Base-by-base conservation (phyloP, 108 stramenopile genomes). In the Thalassiosira profunda region DNA sequence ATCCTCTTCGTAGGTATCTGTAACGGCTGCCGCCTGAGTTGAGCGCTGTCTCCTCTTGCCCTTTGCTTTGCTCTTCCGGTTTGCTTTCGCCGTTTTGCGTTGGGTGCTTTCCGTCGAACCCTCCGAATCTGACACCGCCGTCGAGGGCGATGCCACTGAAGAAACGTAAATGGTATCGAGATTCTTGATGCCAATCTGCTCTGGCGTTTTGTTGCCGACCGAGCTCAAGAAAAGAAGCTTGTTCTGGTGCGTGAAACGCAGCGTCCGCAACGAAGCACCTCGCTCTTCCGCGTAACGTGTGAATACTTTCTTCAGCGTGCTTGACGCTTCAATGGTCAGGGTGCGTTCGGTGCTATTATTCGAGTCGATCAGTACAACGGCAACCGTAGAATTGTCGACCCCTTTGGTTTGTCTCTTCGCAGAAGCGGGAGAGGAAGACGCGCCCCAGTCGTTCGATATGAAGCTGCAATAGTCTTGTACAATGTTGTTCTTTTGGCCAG, bases 371-470 rank as follows among this genome's bases (percentile, higher is more conserved):
- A 53, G 23, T 15, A 44, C 45, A 44, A 60, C 45, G 26, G 28
- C 41, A 3, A 60, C 6, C 17, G 30, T 37, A 15, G 59, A 33
- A 43, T 44, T 43, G 6, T 40, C 35, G n/a, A n/a, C n/a, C n/a
- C n/a, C n/a, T n/a, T n/a, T n/a, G n/a, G n/a, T n/a, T n/a, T n/a
- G n/a, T n/a, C n/a, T n/a, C n/a, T n/a, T n/a, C n/a, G n/a, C n/a
- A n/a, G n/a, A n/a, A n/a, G n/a, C n/a, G n/a, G n/a, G n/a, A n/a
- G n/a, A n/a, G n/a, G n/a, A n/a, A n/a, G n/a, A n/a, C n/a, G n/a
- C n/a, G 35, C 45, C 35, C 59, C 59, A 60, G 45, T 60, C 59
- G 17, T 43, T 40, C 14, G 41, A 43, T 30, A 60, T 60, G 4
- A 37, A 43, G 45, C 29, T 21, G n/a, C 43, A 41, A 43, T 60